phyloP scores from a whole-genome alignment of 169 alveolate species.

The Plasmodium sp. region DNA sequence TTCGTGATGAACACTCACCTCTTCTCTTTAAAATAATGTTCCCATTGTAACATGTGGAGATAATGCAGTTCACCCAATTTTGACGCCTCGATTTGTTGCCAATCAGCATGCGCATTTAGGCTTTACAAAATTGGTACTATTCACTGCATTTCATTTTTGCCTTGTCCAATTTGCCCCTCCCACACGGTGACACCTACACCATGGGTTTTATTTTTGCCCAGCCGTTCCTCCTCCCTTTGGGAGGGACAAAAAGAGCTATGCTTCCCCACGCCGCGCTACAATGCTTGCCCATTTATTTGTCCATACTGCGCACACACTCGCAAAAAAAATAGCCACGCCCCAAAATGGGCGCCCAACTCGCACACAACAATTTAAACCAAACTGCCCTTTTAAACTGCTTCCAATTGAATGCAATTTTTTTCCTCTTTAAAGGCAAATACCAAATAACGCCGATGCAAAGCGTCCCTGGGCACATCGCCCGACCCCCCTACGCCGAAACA shows the following conservation, averaged over 20 bases:
- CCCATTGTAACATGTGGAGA: not conserved
- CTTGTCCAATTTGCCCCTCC: not conserved
- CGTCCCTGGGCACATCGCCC: constrained; percentile 78
- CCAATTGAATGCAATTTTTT: not conserved
- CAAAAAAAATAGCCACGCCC: not conserved
- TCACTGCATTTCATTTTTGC: not conserved
- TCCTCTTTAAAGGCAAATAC: constrained; percentile 79
- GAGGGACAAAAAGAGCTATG: not conserved
- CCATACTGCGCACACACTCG: not conserved
- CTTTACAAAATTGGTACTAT: not conserved
- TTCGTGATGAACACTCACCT: not conserved
- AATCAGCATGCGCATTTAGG: not conserved
- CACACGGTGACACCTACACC: not conserved
- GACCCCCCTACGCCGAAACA: constrained; percentile 79
- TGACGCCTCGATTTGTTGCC: not conserved
- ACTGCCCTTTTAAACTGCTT: not conserved
- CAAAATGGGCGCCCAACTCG: not conserved
- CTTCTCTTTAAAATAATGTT: not conserved
- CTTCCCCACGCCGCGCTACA: not conserved
- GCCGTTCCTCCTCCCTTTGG: not conserved
- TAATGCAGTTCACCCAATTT: not conserved
- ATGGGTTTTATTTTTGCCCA: not conserved
- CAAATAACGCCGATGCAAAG: constrained; percentile 66
- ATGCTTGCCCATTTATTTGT: not conserved
- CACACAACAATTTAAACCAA: not conserved